Conservation (phyloP, 1,284 basidiomycete species). For the Leccinum solheimii region DNA sequence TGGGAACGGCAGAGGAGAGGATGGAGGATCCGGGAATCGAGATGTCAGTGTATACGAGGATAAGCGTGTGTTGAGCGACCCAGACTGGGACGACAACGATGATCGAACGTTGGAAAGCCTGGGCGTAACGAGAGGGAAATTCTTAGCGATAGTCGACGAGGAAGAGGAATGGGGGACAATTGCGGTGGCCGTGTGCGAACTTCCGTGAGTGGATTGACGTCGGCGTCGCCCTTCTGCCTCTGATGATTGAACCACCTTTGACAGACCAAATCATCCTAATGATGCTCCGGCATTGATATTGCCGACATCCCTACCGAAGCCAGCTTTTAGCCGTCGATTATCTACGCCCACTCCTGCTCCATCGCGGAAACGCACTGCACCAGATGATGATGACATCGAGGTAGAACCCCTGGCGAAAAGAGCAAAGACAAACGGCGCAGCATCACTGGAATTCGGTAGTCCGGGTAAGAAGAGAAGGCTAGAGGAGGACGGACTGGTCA, state of each 20-base stretch:
- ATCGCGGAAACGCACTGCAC: slow-evolving; percentile 57
- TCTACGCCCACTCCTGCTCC: slow-evolving; percentile 43
- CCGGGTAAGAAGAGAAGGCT: slow-evolving; percentile 63
- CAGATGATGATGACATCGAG: slow-evolving; percentile 50
- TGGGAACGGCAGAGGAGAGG: slow-evolving; percentile 45
- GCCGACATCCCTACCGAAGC: slow-evolving; percentile 59
- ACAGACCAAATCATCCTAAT: slow-evolving; percentile 52
- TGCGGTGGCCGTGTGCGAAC: slow-evolving; percentile 65
- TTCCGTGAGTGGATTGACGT: slow-evolving; percentile 61
- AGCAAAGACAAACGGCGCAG: slow-evolving; percentile 33
- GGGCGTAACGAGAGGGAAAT: slow-evolving; percentile 72
- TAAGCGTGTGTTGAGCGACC: slow-evolving; percentile 78
- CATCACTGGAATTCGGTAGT: slow-evolving; percentile 35
- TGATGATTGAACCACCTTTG: not conserved
- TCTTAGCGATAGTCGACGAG: slow-evolving; percentile 86
- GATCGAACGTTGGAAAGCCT: slow-evolving; percentile 73
- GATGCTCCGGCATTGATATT: slow-evolving; percentile 57
- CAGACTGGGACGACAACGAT: slow-evolving; percentile 87
- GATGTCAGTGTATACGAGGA: slow-evolving; percentile 89
- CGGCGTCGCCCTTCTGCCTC: not conserved
- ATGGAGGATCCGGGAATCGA: slow-evolving; percentile 40
- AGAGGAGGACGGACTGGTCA: slow-evolving; percentile 70
- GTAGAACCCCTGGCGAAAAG: slow-evolving; percentile 58
- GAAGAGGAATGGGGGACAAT: slow-evolving; percentile 78
- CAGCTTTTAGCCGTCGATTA: slow-evolving; percentile 45